Evolutionary conservation across 2,329 filamentous ascomycete genomes (phyloP).

Genomic region (Sphaerulina vaccinii): DNA sequence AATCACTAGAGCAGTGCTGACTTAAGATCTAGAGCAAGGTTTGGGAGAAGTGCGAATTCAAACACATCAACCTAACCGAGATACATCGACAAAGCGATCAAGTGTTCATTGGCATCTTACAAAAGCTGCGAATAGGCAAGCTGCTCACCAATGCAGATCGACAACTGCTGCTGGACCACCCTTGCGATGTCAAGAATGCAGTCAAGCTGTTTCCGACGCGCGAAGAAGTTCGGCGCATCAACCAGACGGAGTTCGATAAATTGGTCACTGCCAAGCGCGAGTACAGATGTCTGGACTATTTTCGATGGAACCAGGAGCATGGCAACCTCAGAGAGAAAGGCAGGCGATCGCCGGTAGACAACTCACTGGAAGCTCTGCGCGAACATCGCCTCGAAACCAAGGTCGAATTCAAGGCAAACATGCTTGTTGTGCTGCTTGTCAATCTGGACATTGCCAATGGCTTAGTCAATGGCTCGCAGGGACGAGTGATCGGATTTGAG

Average conservation of each 20-base stretch:
- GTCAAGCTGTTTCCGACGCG: constrained; percentile 34
- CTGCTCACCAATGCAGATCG: constrained; percentile 41
- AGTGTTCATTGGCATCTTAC: constrained; percentile 55
- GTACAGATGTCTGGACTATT: constrained; percentile 44
- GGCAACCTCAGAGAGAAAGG: constrained; percentile 20
- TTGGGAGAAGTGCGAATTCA: constrained; percentile 57
- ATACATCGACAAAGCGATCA: constrained; percentile 60
- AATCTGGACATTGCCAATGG: constrained; percentile 48
- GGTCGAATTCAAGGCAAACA: constrained; percentile 51
- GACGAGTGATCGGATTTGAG: constrained; percentile 44
- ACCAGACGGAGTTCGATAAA: constrained; percentile 17
- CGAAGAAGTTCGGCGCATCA: constrained; percentile 25
- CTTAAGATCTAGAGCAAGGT: constrained; percentile 51
- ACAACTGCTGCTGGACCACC: constrained; percentile 48
- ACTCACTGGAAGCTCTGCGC: constrained; percentile 32
- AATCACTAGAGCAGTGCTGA: too few species aligned
- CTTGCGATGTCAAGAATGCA: constrained; percentile 28
- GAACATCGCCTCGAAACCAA: constrained; percentile 47
- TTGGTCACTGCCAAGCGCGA: constrained; percentile 13
- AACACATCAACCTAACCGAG: constrained; percentile 52
- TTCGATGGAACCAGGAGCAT: constrained; percentile 30
- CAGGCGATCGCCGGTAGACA: constrained; percentile 12
- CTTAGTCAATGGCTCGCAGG: constrained; percentile 52
- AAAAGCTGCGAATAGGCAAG: constrained; percentile 54
- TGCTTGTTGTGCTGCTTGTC: constrained; percentile 54